Percentiles rank a stretch among this genome's conserved stretches.
phyloP scores from a whole-genome alignment of 225 moss, liverwort and hornwort species.

The Antitrichia curtipendula region DNA sequence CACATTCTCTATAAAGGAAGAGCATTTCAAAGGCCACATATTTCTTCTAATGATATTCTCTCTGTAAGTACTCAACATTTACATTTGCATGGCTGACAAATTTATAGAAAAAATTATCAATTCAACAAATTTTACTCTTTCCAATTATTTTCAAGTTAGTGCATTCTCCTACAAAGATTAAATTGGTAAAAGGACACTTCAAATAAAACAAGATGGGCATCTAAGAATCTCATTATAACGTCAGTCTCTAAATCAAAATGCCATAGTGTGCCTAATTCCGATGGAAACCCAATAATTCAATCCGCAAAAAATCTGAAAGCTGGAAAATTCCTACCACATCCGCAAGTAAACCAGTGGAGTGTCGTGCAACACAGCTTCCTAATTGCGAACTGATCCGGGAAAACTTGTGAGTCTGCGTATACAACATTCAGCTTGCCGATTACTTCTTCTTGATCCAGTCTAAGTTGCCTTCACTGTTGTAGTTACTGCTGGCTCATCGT shows the following conservation, averaged over 20 bases:
- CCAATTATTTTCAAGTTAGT: not conserved
- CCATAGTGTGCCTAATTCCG: not conserved
- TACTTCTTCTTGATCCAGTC: not conserved
- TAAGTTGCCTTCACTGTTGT: not conserved
- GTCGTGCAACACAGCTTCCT: not conserved
- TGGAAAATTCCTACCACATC: not conserved
- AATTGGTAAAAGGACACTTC: not conserved
- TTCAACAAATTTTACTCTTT: not conserved
- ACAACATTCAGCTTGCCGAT: not conserved
- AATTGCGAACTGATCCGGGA: not conserved
- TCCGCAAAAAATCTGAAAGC: not conserved
- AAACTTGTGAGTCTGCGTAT: not conserved
- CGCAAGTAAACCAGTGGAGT: not conserved
- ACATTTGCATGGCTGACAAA: not conserved
- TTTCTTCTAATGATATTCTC: not conserved
- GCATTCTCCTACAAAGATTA: not conserved
- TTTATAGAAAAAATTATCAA: not conserved
- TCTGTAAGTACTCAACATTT: not conserved
- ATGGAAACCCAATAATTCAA: not conserved
- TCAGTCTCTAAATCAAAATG: not conserved
- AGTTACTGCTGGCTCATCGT: constrained; percentile 26
- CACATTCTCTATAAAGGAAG: not conserved
- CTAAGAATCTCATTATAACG: not conserved
- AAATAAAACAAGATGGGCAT: not conserved
- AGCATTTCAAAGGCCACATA: not conserved